phyloP scores from a whole-genome alignment of 768 basidiomycete genomes.

The Infundibulicybe gibba region DNA sequence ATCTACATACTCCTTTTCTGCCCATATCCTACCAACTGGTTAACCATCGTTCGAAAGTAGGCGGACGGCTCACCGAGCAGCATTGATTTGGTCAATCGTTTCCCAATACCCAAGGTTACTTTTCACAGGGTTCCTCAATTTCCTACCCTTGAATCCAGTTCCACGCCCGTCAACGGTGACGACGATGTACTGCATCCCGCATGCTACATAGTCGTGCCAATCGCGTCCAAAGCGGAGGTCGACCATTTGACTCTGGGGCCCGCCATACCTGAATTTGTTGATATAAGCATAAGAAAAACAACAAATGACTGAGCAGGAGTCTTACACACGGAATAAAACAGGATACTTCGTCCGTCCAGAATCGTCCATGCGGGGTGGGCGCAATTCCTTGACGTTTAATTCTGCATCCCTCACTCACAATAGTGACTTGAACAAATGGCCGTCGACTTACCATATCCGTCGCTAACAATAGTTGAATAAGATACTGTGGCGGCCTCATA shows the following conservation, averaged over 20 bases:
- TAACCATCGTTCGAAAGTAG: background rate
- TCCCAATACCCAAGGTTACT: conserved; percentile 88
- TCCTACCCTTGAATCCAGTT: conserved; percentile 87
- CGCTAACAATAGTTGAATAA: conserved; percentile 70
- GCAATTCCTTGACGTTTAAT: conserved; percentile 86
- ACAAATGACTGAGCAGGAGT: conserved; percentile 3
- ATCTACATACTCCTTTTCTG: conserved; percentile 85
- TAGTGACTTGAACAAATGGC: background rate
- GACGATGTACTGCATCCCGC: conserved; percentile 77
- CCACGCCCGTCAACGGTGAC: conserved; percentile 92
- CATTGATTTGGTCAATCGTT: conserved; percentile 84
- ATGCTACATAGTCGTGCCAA: conserved; percentile 87
- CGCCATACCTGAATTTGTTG: conserved; percentile 67
- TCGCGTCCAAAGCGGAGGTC: conserved; percentile 62
- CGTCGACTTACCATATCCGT: conserved; percentile 72
- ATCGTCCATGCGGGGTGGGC: conserved; percentile 90
- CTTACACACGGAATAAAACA: conserved; percentile 84
- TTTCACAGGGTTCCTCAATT: conserved; percentile 83
- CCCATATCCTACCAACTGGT: conserved; percentile 62
- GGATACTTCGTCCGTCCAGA: conserved; percentile 96
- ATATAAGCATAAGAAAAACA: conserved; percentile 2
- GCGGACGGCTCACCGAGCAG: conserved; percentile 62
- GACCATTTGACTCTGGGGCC: conserved; percentile 82
- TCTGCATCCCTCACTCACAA: conserved; percentile 41
- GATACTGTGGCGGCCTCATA: conserved; percentile 72